Evolutionary conservation across 1,284 basidiomycete genomes (phyloP).

Genomic region (Gymnopus androsaceus): DNA sequence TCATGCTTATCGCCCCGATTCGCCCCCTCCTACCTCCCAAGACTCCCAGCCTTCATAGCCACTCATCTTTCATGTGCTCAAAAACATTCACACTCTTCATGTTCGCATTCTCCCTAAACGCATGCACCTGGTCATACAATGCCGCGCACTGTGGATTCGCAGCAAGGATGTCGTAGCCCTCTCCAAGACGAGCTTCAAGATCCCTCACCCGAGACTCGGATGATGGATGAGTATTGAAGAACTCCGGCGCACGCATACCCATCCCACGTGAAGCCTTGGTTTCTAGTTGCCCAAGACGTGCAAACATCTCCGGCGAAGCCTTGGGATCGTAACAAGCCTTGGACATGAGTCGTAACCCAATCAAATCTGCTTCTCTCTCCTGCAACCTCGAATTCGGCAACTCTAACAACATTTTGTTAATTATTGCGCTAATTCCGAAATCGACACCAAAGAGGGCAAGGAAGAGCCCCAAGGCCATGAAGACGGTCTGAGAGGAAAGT

Average conservation of each 20-base stretch:
- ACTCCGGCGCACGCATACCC: conserved; percentile 40
- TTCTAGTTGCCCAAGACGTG: conserved; percentile 60
- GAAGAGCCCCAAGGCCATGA: conserved; percentile 50
- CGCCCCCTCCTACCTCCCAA: too few species aligned
- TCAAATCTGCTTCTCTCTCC: conserved; percentile 57
- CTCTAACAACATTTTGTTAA: conserved; percentile 62
- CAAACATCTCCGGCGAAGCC: conserved; percentile 77
- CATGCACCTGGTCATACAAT: conserved; percentile 34
- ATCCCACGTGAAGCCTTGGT: conserved; percentile 22
- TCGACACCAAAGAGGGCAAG: conserved; percentile 63
- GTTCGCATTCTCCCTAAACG: conserved; percentile 30
- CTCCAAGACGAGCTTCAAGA: conserved; percentile 56
- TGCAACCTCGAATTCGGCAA: conserved; percentile 80
- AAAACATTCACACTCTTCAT: background rate
- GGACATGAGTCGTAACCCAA: conserved; percentile 74
- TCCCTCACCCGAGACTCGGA: conserved; percentile 70
- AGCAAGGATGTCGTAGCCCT: conserved; percentile 54
- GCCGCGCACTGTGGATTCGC: conserved; percentile 48
- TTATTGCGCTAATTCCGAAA: conserved; percentile 42
- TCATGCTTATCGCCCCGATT: too few species aligned
- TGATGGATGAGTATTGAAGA: conserved; percentile 78
- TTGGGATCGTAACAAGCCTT: conserved; percentile 82
- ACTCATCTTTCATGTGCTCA: background rate
- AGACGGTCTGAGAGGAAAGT: conserved; percentile 59
- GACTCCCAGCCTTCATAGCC: too few species aligned